phyloP scores from a whole-genome alignment of 345 rosid species.

The Populus euphratica region DNA sequence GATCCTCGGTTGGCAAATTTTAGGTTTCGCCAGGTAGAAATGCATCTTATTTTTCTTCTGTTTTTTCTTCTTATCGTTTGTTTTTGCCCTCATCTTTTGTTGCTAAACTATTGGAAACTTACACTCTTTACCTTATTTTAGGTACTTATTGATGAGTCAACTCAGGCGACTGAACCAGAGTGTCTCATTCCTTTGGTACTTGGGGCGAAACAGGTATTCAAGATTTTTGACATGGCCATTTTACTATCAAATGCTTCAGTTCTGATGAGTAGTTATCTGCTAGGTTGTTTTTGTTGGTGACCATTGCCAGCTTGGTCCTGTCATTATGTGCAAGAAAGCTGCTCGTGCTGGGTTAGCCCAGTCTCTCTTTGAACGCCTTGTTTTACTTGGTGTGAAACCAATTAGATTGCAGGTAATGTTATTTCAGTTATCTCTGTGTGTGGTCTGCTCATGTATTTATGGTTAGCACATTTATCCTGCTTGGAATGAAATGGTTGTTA shows the following conservation, averaged over 20 bases:
- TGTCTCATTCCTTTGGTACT: constrained; percentile 99
- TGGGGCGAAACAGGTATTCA: constrained; percentile 86
- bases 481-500: background rate
- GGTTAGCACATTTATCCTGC: background rate
- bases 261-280: constrained; percentile 14
- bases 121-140: constrained; percentile 21
- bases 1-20: constrained; percentile 95
- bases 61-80: no score
- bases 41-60: background rate
- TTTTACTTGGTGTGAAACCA: constrained; percentile 94
- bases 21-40: constrained; percentile 93
- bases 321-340: constrained; percentile 99
- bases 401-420: constrained; percentile 88
- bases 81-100: background rate
- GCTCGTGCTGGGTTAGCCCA: constrained; percentile 99
- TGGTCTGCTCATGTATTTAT: background rate
- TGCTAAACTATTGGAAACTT: constrained; percentile 17
- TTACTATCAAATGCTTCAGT: background rate
- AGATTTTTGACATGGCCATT: background rate
- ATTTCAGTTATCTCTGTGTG: background rate
- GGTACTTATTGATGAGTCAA: constrained; percentile 99
- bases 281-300: constrained; percentile 99
- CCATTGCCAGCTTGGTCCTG: constrained; percentile 99
- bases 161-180: constrained; percentile 98
- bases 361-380: constrained; percentile 95